Evolutionary conservation across 1,284 basidiomycete species (phyloP).

Genomic region (Paramarasmius palmivorus): DNA sequence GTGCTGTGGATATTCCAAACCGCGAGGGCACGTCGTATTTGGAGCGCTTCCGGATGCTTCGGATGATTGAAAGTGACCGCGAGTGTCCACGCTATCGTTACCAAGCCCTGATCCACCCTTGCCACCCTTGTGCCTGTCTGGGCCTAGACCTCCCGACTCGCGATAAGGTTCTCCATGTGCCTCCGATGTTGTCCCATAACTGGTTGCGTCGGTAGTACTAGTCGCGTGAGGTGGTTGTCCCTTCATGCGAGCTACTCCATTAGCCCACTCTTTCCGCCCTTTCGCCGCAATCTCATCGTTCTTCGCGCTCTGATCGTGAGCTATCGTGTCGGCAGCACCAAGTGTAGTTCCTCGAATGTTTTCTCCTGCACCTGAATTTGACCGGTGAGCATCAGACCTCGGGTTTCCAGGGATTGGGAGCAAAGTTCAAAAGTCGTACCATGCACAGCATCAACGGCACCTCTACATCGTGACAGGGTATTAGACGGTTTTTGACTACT

Average conservation of each 20-base stretch:
- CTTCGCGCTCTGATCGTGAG: conserved; percentile 18
- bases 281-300: conserved; percentile 31
- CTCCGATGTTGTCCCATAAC: background rate
- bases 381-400: too few relatives aligned
- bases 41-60: too few relatives aligned
- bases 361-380: conserved; percentile 29
- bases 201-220: background rate
- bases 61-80: too few relatives aligned
- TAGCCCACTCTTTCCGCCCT: conserved; percentile 30
- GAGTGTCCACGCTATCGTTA: too few relatives aligned
- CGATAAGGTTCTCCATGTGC: background rate
- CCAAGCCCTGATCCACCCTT: too few relatives aligned
- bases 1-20: conserved; percentile 11
- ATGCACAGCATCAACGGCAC: conserved; percentile 27
- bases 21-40: too few relatives aligned
- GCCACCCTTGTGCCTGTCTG: too few relatives aligned
- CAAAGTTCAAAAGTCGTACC: conserved; percentile 20
- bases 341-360: conserved; percentile 32
- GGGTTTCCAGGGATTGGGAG: background rate
- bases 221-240: background rate
- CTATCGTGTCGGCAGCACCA: conserved; percentile 30
- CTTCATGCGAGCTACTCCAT: conserved; percentile 22
- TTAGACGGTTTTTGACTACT: background rate
- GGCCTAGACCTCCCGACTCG: too few relatives aligned
- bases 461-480: conserved; percentile 2